Percentiles rank a stretch among this genome's conserved stretches.
These are phyloP conservation scores for Inga laurina DNA, from an alignment of 306 rosid species.

Conservation along the genomic window DNA sequence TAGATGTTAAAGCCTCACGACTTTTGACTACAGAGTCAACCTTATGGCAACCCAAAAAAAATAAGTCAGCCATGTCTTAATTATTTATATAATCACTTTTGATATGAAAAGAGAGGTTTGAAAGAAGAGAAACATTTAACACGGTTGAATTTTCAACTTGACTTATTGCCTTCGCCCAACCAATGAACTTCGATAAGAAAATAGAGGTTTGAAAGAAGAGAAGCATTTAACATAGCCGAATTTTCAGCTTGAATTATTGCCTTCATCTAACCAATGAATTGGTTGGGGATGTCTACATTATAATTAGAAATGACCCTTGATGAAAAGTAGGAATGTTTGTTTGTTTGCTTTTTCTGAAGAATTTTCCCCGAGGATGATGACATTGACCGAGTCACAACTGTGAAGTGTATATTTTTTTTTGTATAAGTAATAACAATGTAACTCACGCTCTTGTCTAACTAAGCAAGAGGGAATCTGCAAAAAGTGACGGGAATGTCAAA, in stretches of 20 bases:
- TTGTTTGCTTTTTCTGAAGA: no score
- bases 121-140: not conserved
- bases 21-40: not conserved
- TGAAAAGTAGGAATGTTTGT: no score
- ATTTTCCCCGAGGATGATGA: no score
- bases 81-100: not conserved
- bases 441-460: not conserved
- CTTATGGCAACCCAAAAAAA: no score
- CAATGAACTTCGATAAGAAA: not conserved
- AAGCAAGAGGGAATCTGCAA: not conserved
- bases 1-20: no score
- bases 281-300: not conserved
- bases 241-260: not conserved
- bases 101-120: not conserved
- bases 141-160: not conserved
- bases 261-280: not conserved
- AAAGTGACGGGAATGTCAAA: slow-evolving; percentile 15
- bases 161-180: not conserved
- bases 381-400: no score
- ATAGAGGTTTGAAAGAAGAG: not conserved
- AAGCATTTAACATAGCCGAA: not conserved
- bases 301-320: no score
- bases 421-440: not conserved
- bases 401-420: not conserved
- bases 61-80: not conserved